Evolutionary conservation across 352 stramenopile species (phyloP).

Genomic region (Phytophthora citrophthora): DNA sequence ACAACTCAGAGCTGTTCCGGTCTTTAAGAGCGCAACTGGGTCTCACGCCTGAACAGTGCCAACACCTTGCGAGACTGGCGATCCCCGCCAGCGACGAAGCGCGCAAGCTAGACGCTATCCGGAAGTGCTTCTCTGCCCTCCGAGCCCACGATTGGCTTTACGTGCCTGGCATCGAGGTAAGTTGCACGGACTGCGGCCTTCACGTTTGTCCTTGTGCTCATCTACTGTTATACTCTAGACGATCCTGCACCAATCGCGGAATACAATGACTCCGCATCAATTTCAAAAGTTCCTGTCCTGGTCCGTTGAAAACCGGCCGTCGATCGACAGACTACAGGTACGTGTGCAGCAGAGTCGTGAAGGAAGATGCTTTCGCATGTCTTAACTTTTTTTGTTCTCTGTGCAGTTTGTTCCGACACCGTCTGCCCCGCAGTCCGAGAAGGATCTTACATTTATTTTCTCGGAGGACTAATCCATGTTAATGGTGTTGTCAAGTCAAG

Average conservation of each 20-base stretch:
- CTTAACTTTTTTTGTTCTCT: slow-evolving; percentile 11
- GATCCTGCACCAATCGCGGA: slow-evolving; percentile 77
- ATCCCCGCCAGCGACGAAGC: slow-evolving; percentile 65
- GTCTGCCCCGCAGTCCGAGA: slow-evolving; percentile 43
- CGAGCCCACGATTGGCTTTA: slow-evolving; percentile 88
- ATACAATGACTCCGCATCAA: slow-evolving; percentile 82
- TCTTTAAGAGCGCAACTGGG: slow-evolving; percentile 61
- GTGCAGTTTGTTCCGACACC: slow-evolving; percentile 55
- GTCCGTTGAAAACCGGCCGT: slow-evolving; percentile 74
- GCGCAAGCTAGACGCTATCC: slow-evolving; percentile 79
- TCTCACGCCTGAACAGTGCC: slow-evolving; percentile 77
- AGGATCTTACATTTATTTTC: slow-evolving; percentile 78
- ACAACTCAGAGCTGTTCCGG: slow-evolving; percentile 67
- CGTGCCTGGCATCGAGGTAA: slow-evolving; percentile 83
- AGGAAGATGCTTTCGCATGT: slow-evolving; percentile 1
- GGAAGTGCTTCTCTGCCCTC: slow-evolving; percentile 87
- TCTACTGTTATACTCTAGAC: slow-evolving; percentile 37
- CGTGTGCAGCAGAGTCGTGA: slow-evolving; percentile 3
- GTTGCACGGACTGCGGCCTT: not conserved
- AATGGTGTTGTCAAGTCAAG: slow-evolving; percentile 15
- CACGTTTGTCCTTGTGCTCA: too few species aligned
- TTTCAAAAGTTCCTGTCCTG: slow-evolving; percentile 87
- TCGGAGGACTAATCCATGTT: slow-evolving; percentile 56
- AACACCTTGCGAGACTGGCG: slow-evolving; percentile 54
- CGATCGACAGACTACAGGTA: slow-evolving; percentile 78